A percentile compares a stretch with the other conserved stretches of the same genome.
phyloP scores from a whole-genome alignment of 257 asterid species.

The Przewalskia tangutica region DNA sequence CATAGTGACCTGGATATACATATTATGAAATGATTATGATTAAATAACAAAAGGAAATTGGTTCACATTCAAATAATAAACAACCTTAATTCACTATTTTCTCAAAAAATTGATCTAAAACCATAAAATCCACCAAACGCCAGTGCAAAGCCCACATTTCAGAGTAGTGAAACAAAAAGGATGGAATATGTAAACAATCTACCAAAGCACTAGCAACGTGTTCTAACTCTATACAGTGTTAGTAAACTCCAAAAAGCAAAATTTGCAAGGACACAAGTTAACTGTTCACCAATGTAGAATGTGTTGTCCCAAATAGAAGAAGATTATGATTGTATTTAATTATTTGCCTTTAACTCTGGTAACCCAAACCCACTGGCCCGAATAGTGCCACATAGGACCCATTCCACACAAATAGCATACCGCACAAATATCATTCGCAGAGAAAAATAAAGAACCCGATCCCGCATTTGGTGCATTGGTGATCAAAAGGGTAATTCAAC shows the following conservation, averaged over 20 bases:
- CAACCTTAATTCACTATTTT: neutral
- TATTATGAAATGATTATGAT: neutral
- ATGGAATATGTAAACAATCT: neutral
- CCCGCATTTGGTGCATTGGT: no score
- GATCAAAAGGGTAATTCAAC: no score
- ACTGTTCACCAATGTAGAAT: neutral
- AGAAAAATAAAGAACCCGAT: no score
- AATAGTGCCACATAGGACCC: no score
- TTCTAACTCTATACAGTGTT: neutral
- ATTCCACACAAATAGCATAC: no score
- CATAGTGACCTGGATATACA: constrained; percentile 58
- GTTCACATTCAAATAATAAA: neutral
- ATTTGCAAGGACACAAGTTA: neutral
- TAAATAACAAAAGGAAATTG: neutral
- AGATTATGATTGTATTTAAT: neutral
- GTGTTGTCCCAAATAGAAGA: neutral
- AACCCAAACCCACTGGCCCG: no score
- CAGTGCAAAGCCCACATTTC: neutral
- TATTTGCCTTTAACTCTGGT: no score
- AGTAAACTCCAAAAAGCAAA: neutral
- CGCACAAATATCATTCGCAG: no score
- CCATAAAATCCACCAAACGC: neutral
- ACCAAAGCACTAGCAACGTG: neutral
- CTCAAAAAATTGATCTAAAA: neutral
- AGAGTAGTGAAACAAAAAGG: neutral